A percentile compares a stretch with the other conserved stretches of the same genome.
Evolutionary conservation across 768 basidiomycete species (phyloP).

Genomic region (Lanmaoa rubissima): DNA sequence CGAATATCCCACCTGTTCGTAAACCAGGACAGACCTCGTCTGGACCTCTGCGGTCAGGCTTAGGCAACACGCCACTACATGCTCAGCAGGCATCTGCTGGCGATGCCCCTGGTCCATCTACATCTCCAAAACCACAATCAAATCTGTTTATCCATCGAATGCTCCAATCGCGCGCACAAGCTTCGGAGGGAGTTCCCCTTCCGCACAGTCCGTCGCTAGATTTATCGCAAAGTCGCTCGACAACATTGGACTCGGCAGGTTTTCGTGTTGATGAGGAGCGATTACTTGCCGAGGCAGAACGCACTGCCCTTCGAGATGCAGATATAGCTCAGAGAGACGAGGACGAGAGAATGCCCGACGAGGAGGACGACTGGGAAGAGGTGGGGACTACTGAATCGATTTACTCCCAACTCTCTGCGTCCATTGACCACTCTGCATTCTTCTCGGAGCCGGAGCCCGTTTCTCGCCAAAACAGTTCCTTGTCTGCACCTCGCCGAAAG

Average conservation of each 20-base stretch:
- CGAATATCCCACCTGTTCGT: constrained; percentile 7
- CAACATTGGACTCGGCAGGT: constrained; percentile 7
- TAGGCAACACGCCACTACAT: neutral
- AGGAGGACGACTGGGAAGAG: constrained; percentile 1
- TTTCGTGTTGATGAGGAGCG: constrained; percentile 4
- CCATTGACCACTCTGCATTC: constrained; percentile 9
- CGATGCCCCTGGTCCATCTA: neutral
- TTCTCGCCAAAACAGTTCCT: constrained; percentile 1
- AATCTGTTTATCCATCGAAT: constrained; percentile 20
- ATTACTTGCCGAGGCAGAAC: constrained; percentile 19
- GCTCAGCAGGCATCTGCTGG: neutral
- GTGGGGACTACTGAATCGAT: constrained; percentile 9
- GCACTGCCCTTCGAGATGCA: constrained; percentile 12
- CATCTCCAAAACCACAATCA: neutral
- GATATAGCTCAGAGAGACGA: neutral
- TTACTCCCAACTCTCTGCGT: constrained; percentile 29
- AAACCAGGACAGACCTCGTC: neutral
- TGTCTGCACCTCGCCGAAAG: constrained; percentile 5
- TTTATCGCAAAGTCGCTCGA: neutral
- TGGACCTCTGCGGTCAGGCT: neutral
- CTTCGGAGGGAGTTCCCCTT: constrained; percentile 6
- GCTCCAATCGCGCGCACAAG: constrained; percentile 22
- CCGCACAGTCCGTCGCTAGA: constrained; percentile 2
- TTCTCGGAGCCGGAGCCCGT: neutral
- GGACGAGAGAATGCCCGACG: neutral